Evolutionary conservation across 352 stramenopile species (phyloP).

Genomic region (Pythium graminicola): DNA sequence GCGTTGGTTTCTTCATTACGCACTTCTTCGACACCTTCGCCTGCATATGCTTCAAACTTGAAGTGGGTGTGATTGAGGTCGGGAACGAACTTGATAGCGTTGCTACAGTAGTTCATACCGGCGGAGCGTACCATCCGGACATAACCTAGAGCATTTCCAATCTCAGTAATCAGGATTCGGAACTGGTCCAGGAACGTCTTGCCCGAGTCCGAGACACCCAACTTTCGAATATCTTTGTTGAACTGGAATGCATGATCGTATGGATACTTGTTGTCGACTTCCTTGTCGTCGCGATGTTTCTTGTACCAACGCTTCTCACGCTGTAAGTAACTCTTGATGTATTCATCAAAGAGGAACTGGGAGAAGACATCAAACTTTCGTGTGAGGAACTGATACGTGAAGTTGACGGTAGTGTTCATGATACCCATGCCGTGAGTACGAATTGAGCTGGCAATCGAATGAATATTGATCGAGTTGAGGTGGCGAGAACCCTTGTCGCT

Average conservation of each 20-base stretch:
- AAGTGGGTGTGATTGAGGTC: slow-evolving; percentile 86
- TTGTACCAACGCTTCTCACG: slow-evolving; percentile 92
- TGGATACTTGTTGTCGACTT: slow-evolving; percentile 91
- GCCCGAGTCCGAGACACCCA: slow-evolving; percentile 78
- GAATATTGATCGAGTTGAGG: slow-evolving; percentile 91
- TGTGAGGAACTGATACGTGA: slow-evolving; percentile 92
- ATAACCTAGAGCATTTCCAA: slow-evolving; percentile 91
- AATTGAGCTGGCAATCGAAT: slow-evolving; percentile 87
- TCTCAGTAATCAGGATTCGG: slow-evolving; percentile 88
- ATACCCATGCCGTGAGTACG: slow-evolving; percentile 95
- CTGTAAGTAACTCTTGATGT: slow-evolving; percentile 91
- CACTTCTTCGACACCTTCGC: slow-evolving; percentile 47
- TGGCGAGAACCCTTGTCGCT: slow-evolving; percentile 89
- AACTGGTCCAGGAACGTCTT: slow-evolving; percentile 90
- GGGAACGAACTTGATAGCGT: slow-evolving; percentile 90
- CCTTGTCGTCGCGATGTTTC: slow-evolving; percentile 84
- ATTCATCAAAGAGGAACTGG: slow-evolving; percentile 92
- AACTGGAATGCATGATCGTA: slow-evolving; percentile 89
- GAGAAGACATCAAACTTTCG: slow-evolving; percentile 90
- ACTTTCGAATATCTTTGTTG: slow-evolving; percentile 87
- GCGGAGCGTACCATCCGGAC: slow-evolving; percentile 91
- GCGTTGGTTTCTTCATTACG: slow-evolving; percentile 54
- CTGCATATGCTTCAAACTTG: slow-evolving; percentile 69
- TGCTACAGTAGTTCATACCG: slow-evolving; percentile 90
- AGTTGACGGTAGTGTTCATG: slow-evolving; percentile 94